Conservation (phyloP, 1,284 basidiomycete genomes). For the Rhodotorula sp. region DNA sequence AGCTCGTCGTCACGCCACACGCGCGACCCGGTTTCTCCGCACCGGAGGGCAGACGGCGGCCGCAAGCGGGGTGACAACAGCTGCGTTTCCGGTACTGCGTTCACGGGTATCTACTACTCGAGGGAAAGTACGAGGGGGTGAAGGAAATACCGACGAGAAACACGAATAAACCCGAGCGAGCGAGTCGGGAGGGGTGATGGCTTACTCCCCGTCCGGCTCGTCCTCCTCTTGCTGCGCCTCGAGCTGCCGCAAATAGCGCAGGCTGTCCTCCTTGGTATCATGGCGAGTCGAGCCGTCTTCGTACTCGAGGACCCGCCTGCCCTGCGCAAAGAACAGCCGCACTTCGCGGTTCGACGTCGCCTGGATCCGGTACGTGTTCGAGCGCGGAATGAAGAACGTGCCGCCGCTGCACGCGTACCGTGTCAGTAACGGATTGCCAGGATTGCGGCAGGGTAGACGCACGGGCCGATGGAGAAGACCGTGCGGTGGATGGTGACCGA, state of each 20-base stretch:
- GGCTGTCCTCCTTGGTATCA: conserved; percentile 29
- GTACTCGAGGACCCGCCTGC: conserved; percentile 34
- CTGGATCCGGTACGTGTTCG: conserved; percentile 85
- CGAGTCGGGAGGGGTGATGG: neutral
- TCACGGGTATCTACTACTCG: no score
- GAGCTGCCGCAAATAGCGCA: conserved; percentile 8
- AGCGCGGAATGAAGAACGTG: conserved; percentile 54
- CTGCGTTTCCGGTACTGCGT: no score
- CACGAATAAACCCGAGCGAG: neutral
- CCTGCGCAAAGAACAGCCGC: conserved; percentile 86
- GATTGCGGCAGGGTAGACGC: conserved; percentile 57
- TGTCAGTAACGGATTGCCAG: neutral
- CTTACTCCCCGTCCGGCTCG: neutral
- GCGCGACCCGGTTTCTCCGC: no score
- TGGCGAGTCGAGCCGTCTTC: conserved; percentile 24
- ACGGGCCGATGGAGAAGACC: conserved; percentile 73
- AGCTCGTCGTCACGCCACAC: no score
- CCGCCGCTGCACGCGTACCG: conserved; percentile 15
- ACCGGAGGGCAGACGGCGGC: no score
- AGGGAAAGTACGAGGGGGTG: neutral
- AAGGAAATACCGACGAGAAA: neutral
- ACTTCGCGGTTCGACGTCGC: conserved; percentile 81
- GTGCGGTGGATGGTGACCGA: conserved; percentile 79
- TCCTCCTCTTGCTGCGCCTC: conserved; percentile 16
- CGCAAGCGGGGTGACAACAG: no score